A percentile compares a stretch with the other conserved stretches of the same genome.
Evolutionary conservation across 2,329 filamentous ascomycete genomes (phyloP).

Genomic region (Leptodontidium sp.): DNA sequence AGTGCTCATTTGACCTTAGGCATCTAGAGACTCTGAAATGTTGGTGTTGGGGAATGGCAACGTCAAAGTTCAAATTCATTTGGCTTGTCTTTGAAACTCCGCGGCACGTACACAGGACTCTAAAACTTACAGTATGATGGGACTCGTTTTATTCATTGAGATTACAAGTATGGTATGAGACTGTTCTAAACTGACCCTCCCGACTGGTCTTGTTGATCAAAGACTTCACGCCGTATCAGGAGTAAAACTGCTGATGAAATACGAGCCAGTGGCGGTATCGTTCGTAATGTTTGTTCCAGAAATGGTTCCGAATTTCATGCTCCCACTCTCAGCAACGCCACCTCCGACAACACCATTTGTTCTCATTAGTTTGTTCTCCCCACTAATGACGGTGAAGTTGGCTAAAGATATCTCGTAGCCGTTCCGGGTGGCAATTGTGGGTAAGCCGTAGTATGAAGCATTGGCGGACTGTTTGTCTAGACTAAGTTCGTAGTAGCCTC

Average conservation of each 20-base stretch:
- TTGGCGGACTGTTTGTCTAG: constrained; percentile 63
- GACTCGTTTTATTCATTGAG: background rate
- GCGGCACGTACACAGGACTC: too few relatives aligned
- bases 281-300: constrained; percentile 34
- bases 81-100: background rate
- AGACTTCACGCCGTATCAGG: constrained; percentile 24
- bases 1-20: background rate
- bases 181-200: background rate
- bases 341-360: constrained; percentile 45
- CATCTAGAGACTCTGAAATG: background rate
- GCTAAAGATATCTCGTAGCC: constrained; percentile 71
- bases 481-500: constrained; percentile 74
- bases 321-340: constrained; percentile 60
- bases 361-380: constrained; percentile 63
- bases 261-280: constrained; percentile 37
- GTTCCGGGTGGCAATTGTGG: constrained; percentile 66
- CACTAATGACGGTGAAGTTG: constrained; percentile 72
- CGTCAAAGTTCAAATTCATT: background rate
- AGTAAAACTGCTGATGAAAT: constrained; percentile 30
- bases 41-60: background rate
- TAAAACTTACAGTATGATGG: too few relatives aligned
- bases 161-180: background rate
- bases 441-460: constrained; percentile 72
- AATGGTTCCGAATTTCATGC: constrained; percentile 52
- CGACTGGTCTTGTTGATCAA: background rate